Base-by-base conservation (phyloP, 768 basidiomycete genomes). In the Tricholoma bakamatsutake region DNA sequence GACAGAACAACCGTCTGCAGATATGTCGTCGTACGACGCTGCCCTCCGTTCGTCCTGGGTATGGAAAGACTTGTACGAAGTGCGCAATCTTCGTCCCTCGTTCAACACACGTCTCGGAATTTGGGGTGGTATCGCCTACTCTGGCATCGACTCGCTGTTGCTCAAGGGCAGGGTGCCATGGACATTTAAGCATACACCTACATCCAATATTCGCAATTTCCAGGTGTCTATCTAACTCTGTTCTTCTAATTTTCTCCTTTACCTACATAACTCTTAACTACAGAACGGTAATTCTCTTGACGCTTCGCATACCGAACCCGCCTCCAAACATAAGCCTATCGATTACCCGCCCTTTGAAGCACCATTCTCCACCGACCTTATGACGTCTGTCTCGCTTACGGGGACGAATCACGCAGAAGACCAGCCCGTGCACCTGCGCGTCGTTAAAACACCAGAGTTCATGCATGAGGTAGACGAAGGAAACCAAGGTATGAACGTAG, bases 351-450 rank as follows among this genome's bases (percentile, higher is more conserved):
- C 84, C 4, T 91, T 90, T 51, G 85, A 98, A 66, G 84, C 94
- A 1, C 90, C 93, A 6, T 75, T 98, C 12, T 93, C 91, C 5
- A 98, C 96, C 28, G 96, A 98, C 67, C 76, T 99, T 64, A 77
- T 98, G 68, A 98, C 93, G 0, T 89, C 88, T 33, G 80, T 99
- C 35, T 79, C 90, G 2, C 79, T 97, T 43, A 97, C 96, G 6
- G 91, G 90, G 0, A 98, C 96, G 13, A 96, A 96, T 66, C 96
- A 98, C 65, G 86, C 89, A n/a, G 96, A 99, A 68, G 93, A 98
- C 68, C 93, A 98, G 68, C 93, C 88, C 2, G 76, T 92, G 12
- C 97, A 99, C 71, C 76, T 98, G 48, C 79, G 88, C 31, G 82
- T 97, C 3, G 67, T 84, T 48, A 63, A 64, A 30, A 75, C 73